These are phyloP conservation scores for Phytophthora pisi DNA, from an alignment of 352 stramenopile species.

Conservation along the genomic window DNA sequence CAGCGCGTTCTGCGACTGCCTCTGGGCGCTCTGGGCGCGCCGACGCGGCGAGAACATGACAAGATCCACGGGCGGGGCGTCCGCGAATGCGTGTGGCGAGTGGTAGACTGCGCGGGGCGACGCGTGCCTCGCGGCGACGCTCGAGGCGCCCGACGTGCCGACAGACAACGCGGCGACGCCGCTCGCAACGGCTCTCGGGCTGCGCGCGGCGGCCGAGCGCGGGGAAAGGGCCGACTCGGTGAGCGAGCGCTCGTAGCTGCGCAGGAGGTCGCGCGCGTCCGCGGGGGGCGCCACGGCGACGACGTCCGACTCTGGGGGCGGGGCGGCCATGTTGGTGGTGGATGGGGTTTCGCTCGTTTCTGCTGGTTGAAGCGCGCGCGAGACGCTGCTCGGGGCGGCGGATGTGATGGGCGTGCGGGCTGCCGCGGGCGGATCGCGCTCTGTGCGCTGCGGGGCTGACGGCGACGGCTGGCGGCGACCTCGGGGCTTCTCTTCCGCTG, in stretches of 20 bases:
- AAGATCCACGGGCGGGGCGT: conserved; percentile 42
- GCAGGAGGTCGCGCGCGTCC: conserved; percentile 29
- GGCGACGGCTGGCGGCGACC: conserved; percentile 21
- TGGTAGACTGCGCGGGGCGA: conserved; percentile 71
- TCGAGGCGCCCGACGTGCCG: background rate
- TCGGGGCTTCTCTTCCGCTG: conserved; percentile 24
- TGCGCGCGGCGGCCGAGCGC: background rate
- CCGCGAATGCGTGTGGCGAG: conserved; percentile 57
- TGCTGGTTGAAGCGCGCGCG: conserved; percentile 22
- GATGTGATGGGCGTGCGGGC: conserved; percentile 14
- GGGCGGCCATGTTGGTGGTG: conserved; percentile 15
- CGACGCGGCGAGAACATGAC: conserved; percentile 67
- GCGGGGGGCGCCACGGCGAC: conserved; percentile 5
- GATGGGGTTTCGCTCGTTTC: conserved; percentile 7
- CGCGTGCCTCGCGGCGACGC: conserved; percentile 16
- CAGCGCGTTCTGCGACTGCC: conserved; percentile 6
- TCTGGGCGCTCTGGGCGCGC: conserved; percentile 43
- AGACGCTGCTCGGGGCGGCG: conserved; percentile 8
- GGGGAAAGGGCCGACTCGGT: conserved; percentile 25
- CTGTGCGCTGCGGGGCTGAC: background rate
- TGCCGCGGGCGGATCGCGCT: conserved; percentile 21
- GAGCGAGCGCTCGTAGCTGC: conserved; percentile 27
- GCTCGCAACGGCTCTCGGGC: background rate
- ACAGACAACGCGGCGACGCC: conserved; percentile 16
- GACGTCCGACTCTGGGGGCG: background rate